These are phyloP conservation scores for Yarrowia osloensis DNA, from an alignment of 805 yeast species.

Conservation along the genomic window DNA sequence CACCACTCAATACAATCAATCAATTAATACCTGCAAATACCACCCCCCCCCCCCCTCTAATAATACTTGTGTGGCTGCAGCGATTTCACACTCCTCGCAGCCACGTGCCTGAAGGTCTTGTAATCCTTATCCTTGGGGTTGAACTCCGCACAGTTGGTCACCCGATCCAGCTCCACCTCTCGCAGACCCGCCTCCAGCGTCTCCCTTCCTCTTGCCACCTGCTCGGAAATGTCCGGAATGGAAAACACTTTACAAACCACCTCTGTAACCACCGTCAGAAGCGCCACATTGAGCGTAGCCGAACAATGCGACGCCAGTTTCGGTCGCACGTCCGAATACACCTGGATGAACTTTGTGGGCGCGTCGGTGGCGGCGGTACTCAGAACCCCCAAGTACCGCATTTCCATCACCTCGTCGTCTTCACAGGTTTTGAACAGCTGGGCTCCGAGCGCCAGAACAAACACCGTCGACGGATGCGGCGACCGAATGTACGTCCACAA, in stretches of 20 bases:
- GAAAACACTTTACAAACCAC: constrained; percentile 23
- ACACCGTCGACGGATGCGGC: constrained; percentile 33
- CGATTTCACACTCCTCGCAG: background rate
- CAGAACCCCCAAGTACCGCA: constrained; percentile 35
- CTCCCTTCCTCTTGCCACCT: constrained; percentile 18
- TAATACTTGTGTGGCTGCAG: constrained; percentile 27
- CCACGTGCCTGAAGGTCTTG: background rate
- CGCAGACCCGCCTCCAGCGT: background rate
- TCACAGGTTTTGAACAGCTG: constrained; percentile 34
- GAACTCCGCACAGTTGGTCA: background rate
- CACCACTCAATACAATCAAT: no score
- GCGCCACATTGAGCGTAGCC: constrained; percentile 16
- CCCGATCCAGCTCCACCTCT: background rate
- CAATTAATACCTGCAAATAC: no score
- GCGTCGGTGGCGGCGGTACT: constrained; percentile 30
- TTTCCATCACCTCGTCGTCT: constrained; percentile 35
- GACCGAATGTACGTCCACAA: constrained; percentile 35
- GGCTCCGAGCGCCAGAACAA: constrained; percentile 37
- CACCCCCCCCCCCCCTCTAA: background rate
- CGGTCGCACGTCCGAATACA: constrained; percentile 19
- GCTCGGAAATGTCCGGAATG: constrained; percentile 10
- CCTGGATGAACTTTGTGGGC: constrained; percentile 10
- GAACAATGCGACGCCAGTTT: constrained; percentile 24
- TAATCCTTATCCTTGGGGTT: background rate
- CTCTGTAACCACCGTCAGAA: constrained; percentile 9